phyloP scores from a whole-genome alignment of 495 filamentous ascomycete genomes.

The Paragyromitra xinjiangensis region DNA sequence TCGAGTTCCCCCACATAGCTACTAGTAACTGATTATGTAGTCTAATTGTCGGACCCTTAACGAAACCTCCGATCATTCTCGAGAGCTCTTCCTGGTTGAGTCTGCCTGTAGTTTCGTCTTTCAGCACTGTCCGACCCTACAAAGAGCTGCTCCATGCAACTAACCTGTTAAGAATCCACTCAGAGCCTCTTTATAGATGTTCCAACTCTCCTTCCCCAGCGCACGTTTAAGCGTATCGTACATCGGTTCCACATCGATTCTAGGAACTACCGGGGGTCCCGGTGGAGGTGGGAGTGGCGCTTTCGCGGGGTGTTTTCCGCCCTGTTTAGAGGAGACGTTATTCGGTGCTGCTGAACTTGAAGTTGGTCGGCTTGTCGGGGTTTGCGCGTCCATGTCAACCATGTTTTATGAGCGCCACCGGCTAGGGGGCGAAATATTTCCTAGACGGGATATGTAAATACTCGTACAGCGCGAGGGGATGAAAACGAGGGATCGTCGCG shows the following conservation, averaged over 20 bases:
- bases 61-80: conserved; percentile 75
- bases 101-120: conserved; percentile 66
- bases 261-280: conserved; percentile 64
- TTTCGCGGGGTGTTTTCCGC: conserved; percentile 38
- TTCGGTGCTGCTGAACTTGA: conserved; percentile 40
- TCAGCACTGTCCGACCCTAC: not conserved
- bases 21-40: conserved; percentile 90
- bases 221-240: conserved; percentile 84
- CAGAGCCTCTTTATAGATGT: conserved; percentile 83
- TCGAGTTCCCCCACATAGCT: conserved; percentile 85
- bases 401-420: conserved; percentile 11
- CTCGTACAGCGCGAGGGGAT: conserved; percentile 24
- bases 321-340: conserved; percentile 35
- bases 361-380: conserved; percentile 50
- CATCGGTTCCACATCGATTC: conserved; percentile 88
- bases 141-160: conserved; percentile 51
- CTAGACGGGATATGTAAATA: conserved; percentile 1
- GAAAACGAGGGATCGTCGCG: not conserved
- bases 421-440: not conserved
- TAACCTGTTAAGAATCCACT: conserved; percentile 82
- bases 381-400: conserved; percentile 47
- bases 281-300: conserved; percentile 37
- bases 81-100: conserved; percentile 86
- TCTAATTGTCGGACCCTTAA: conserved; percentile 75
- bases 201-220: conserved; percentile 83